Conservation (phyloP, 805 yeast genomes). For the Ogataea minuta region DNA sequence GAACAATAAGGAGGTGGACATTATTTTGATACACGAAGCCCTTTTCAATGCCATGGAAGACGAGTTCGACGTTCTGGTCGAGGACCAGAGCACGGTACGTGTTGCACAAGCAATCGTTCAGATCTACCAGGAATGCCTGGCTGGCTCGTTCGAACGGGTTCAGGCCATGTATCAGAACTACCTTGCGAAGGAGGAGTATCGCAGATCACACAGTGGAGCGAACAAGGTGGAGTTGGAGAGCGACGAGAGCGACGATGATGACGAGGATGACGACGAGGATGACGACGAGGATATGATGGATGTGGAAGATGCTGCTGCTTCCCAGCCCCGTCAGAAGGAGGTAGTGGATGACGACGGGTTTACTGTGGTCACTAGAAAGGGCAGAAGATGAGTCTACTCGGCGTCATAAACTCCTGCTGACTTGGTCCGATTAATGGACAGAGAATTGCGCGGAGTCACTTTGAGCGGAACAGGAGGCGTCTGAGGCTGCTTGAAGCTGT, state of each 20-base stretch:
- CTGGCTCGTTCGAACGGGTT: slow-evolving; percentile 50
- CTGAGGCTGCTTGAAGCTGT: slow-evolving; percentile 5
- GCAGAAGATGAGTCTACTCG: slow-evolving; percentile 40
- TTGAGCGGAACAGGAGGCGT: slow-evolving; percentile 19
- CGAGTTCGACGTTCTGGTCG: slow-evolving; percentile 86
- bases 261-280: slow-evolving; percentile 39
- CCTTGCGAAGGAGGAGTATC: slow-evolving; percentile 48
- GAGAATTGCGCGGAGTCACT: slow-evolving; percentile 23
- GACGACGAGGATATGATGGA: slow-evolving; percentile 36
- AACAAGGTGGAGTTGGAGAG: slow-evolving; percentile 51
- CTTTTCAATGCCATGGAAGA: slow-evolving; percentile 88
- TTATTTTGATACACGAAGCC: slow-evolving; percentile 79
- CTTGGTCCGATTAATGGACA: slow-evolving; percentile 3
- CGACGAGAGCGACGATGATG: slow-evolving; percentile 46
- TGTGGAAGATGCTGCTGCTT: slow-evolving; percentile 14
- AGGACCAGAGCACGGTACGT: slow-evolving; percentile 81
- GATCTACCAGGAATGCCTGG: slow-evolving; percentile 62
- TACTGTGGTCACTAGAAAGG: slow-evolving; percentile 76
- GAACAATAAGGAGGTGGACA: slow-evolving; percentile 63
- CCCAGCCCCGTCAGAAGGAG: slow-evolving; percentile 49
- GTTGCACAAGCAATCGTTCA: slow-evolving; percentile 67
- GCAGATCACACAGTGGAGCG: slow-evolving; percentile 25
- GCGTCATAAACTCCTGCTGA: neutral
- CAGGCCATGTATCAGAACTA: slow-evolving; percentile 61
- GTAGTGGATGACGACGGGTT: slow-evolving; percentile 93